Conservation (phyloP, 2,329 filamentous ascomycete species). For the Claviceps maximensis region DNA sequence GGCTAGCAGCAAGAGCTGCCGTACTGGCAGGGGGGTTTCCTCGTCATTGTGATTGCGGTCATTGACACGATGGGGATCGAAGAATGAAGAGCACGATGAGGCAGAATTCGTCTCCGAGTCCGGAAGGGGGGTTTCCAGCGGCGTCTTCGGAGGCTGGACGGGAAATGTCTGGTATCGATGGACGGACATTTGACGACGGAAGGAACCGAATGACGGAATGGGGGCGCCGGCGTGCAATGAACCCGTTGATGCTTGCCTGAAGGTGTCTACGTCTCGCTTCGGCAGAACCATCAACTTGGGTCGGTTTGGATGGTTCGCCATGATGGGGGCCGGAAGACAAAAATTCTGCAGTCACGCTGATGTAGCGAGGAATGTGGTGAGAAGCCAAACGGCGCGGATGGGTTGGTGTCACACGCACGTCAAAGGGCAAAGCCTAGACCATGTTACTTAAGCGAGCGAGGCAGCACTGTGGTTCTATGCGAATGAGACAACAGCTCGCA, state of each 20-base stretch:
- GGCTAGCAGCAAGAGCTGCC: conserved; percentile 73
- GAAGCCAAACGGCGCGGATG: conserved; percentile 2
- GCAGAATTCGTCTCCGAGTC: conserved; percentile 10
- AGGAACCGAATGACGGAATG: conserved; percentile 24
- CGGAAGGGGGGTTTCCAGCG: conserved; percentile 30
- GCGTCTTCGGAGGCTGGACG: conserved; percentile 55
- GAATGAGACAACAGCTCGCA: background rate
- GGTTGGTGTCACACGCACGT: background rate
- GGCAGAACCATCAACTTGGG: conserved; percentile 1
- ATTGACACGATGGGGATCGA: conserved; percentile 11
- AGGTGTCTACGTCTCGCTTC: conserved; percentile 1
- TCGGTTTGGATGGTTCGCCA: conserved; percentile 4
- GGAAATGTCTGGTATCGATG: conserved; percentile 74
- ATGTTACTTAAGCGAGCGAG: background rate
- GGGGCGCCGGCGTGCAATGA: conserved; percentile 41
- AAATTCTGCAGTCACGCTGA: background rate
- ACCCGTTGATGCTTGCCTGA: conserved; percentile 24
- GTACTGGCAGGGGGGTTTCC: conserved; percentile 66
- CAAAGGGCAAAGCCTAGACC: background rate
- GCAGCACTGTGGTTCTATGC: background rate
- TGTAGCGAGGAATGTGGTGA: background rate
- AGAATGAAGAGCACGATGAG: background rate
- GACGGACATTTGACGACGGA: conserved; percentile 26
- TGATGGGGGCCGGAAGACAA: background rate
- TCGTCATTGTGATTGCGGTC: conserved; percentile 27